Evolutionary conservation across 495 filamentous ascomycete genomes (phyloP).

Genomic region (Penicillium nucicola): DNA sequence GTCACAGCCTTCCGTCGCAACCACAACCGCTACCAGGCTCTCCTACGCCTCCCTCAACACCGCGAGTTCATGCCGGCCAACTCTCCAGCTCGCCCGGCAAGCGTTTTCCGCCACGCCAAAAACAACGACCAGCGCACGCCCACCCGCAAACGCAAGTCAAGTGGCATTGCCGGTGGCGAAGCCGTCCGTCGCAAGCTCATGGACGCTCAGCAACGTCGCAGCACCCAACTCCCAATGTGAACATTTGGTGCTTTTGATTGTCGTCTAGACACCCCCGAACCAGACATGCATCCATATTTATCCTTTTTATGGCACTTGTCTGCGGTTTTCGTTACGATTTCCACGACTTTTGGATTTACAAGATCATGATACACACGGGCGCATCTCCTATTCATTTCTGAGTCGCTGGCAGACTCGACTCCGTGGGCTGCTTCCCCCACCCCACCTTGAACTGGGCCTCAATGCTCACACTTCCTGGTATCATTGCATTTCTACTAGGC

Average conservation of each 20-base stretch:
- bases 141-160: conserved; percentile 42
- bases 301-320: neutral
- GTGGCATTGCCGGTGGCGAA: conserved; percentile 37
- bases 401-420: conserved; percentile 27
- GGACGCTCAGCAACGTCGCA: conserved; percentile 31
- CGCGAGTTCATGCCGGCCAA: conserved; percentile 50
- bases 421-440: neutral
- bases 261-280: neutral
- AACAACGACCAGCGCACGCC: conserved; percentile 43
- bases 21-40: conserved; percentile 67
- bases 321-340: conserved; percentile 11
- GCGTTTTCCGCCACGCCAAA: conserved; percentile 46
- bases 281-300: neutral
- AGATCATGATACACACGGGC: conserved; percentile 28
- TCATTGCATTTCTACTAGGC: neutral
- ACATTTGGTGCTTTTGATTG: neutral
- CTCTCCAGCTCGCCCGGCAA: conserved; percentile 41
- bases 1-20: conserved; percentile 79
- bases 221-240: conserved; percentile 1
- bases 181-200: conserved; percentile 48
- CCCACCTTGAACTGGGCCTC: neutral
- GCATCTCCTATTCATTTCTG: conserved; percentile 9
- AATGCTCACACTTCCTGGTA: conserved; percentile 1
- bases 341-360: conserved; percentile 24
- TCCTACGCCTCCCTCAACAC: conserved; percentile 58